Evolutionary conservation across 805 yeast genomes (phyloP), one percentile per base, ranked within the genome.

Genomic region (Wickerhamiella occidentalis): DNA sequence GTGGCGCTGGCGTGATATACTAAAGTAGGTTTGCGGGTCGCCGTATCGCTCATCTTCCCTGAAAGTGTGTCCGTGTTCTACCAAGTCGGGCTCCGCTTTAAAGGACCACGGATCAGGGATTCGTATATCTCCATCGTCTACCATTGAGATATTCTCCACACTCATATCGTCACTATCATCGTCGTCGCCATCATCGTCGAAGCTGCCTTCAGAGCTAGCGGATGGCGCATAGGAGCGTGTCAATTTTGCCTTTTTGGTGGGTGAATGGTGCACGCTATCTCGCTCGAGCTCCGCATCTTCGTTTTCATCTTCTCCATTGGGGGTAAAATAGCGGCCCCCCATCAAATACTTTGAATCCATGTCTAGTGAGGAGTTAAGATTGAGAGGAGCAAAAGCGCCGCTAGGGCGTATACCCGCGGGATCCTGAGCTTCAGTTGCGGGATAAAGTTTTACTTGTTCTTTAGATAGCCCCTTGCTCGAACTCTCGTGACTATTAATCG

Each of bases 341-440:
- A 74, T 74, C 11, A 81, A 80, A 58, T 90, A 90, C 59, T 90
- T 90, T 50, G 83, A 78, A 61, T 90, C 97, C 36, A 90, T 79
- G 51, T 76, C 78, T 43, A 76, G 74, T 50, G 78, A 79, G 49
- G 23, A n/a, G 12, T 85, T 82, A 17, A 81, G 74, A 0, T 75
- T 72, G 38, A 87, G 68, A 0, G 95, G 94, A 0, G 95, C 84
- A 64, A 86, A 88, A 0, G 81, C 77, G 40, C 95, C 84, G 50
- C 67, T 75, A 15, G 6, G 21, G 11, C 19, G 11, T 17, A 5
- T 33, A 30, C 13, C 35, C 13, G 35, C 13, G 13, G 18, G 38
- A 33, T 4, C 19, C 15, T 13, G 21, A 15, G 11, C 38, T 33
- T 33, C 8, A 33, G 11, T 33, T 33, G 18, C 38, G 4, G 19